These are phyloP conservation scores for Mycena capillaripes DNA, from an alignment of 768 basidiomycete genomes.

Conservation along the genomic window DNA sequence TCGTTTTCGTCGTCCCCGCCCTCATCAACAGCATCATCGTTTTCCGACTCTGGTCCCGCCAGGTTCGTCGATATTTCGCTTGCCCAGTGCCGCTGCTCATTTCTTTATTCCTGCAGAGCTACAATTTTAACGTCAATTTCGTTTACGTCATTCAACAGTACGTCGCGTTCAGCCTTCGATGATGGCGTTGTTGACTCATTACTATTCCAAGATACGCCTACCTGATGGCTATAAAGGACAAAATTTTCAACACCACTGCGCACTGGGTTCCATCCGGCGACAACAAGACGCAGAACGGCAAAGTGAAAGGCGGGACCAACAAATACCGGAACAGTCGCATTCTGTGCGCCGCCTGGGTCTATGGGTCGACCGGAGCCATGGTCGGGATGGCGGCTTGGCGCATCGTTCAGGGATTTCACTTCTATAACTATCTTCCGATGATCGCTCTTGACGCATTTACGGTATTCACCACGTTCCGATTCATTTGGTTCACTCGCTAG, in stretches of 20 bases:
- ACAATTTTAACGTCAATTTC: slow-evolving; percentile 44
- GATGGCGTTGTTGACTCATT: not conserved
- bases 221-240: slow-evolving; percentile 47
- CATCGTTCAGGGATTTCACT: too few species aligned
- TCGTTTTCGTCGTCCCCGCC: slow-evolving; percentile 43
- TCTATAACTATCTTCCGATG: slow-evolving; percentile 42
- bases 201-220: slow-evolving; percentile 36
- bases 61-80: not conserved
- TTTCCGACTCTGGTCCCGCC: slow-evolving; percentile 45
- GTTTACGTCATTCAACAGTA: slow-evolving; percentile 44
- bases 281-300: slow-evolving; percentile 41
- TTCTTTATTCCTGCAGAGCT: slow-evolving; percentile 29
- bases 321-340: slow-evolving; percentile 48
- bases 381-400: too few species aligned
- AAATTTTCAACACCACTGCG: slow-evolving; percentile 44
- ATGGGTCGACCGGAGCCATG: slow-evolving; percentile 37
- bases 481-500: too few species aligned
- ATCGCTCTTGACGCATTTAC: slow-evolving; percentile 39
- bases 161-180: not conserved
- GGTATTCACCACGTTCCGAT: slow-evolving; percentile 40
- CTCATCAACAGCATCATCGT: slow-evolving; percentile 44
- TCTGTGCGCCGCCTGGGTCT: slow-evolving; percentile 43
- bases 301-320: slow-evolving; percentile 42
- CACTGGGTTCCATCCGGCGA: slow-evolving; percentile 46
- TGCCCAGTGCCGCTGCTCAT: not conserved